These are phyloP conservation scores for Saturnispora ahearnii DNA, from an alignment of 805 yeast genomes.

Conservation along the genomic window DNA sequence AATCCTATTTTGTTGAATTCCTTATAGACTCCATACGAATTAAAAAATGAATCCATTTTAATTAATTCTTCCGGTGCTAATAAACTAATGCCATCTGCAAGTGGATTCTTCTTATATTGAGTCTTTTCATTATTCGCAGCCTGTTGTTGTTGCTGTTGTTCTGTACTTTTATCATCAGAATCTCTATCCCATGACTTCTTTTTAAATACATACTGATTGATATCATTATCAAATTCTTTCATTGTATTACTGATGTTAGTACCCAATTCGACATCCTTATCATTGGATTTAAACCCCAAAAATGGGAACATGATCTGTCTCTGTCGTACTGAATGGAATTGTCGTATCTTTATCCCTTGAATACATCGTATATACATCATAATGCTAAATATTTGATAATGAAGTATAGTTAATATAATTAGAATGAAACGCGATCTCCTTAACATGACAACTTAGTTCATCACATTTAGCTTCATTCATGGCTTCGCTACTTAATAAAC, in stretches of 20 bases:
- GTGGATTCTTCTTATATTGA: constrained; percentile 5
- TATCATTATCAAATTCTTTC: constrained; percentile 8
- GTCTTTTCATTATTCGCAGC: neutral
- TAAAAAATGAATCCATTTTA: constrained; percentile 36
- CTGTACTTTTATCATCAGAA: neutral
- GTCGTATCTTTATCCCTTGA: neutral
- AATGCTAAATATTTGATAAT: neutral
- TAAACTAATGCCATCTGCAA: constrained; percentile 4
- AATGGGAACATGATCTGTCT: constrained; percentile 4
- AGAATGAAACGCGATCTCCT: neutral
- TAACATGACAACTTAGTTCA: neutral
- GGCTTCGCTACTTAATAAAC: constrained; percentile 56
- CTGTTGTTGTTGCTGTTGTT: neutral
- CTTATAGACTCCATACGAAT: constrained; percentile 53
- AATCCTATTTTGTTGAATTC: constrained; percentile 50
- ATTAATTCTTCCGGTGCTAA: constrained; percentile 15
- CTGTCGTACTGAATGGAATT: neutral
- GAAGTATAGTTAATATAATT: neutral
- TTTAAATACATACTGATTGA: constrained; percentile 3
- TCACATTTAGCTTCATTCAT: constrained; percentile 7
- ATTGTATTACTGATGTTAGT: constrained; percentile 7
- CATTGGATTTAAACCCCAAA: constrained; percentile 4
- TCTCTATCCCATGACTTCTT: constrained; percentile 1
- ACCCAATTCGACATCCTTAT: constrained; percentile 8
- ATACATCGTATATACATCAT: neutral